Evolutionary conservation across 140 eudicot species (phyloP).

Genomic region (Flaveria floridana): DNA sequence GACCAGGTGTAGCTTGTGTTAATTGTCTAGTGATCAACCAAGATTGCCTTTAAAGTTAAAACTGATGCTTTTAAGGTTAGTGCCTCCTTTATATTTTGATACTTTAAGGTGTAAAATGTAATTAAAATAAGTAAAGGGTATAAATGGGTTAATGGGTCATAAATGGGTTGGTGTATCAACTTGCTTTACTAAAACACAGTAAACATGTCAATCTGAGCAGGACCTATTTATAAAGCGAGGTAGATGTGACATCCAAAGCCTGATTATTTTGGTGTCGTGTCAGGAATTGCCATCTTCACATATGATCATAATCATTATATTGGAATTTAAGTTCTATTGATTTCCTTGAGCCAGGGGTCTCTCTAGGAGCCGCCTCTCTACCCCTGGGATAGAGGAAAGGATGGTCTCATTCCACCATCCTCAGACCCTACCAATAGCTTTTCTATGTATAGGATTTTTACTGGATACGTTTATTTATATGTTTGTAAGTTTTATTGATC

Average conservation of each 20-base stretch:
- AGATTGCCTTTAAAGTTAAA: slow-evolving; percentile 7
- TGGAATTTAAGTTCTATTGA: not conserved
- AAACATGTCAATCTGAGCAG: not conserved
- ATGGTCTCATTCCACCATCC: too few species aligned
- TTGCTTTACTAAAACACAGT: not conserved
- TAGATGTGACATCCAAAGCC: not conserved
- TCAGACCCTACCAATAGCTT: too few species aligned
- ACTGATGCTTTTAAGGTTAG: slow-evolving; percentile 39
- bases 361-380: too few species aligned
- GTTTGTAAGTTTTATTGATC: not conserved
- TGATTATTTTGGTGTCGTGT: not conserved
- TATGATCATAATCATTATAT: not conserved
- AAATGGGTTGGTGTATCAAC: not conserved
- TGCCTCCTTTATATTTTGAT: slow-evolving; percentile 1
- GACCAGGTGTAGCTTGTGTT: slow-evolving; percentile 20
- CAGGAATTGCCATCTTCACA: not conserved
- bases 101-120: slow-evolving; percentile 8
- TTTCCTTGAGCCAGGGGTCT: too few species aligned
- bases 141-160: not conserved
- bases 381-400: too few species aligned
- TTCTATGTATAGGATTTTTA: too few species aligned
- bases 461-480: too few species aligned
- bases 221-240: not conserved
- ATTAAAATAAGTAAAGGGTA: not conserved
- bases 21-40: slow-evolving; percentile 21